A percentile compares a stretch with the other conserved stretches of the same genome.
Evolutionary conservation across 1,284 basidiomycete species (phyloP).

Genomic region (Ustilago loliicola): DNA sequence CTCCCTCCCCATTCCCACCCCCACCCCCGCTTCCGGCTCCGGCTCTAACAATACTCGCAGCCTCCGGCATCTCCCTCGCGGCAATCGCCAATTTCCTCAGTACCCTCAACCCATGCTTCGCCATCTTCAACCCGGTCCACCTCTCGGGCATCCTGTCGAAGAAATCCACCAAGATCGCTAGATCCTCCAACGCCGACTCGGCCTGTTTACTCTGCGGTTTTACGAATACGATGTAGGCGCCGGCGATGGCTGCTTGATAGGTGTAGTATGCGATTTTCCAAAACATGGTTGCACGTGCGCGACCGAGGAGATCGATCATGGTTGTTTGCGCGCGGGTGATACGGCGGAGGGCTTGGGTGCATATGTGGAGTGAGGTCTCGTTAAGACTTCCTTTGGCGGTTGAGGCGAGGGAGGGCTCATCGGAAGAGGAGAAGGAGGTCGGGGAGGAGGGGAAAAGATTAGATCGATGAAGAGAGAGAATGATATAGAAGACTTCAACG

Average conservation of each 20-base stretch:
- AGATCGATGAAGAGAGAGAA: constrained; percentile 36
- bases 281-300: constrained; percentile 43
- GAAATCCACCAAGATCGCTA: constrained; percentile 40
- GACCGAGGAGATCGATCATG: constrained; percentile 40
- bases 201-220: constrained; percentile 45
- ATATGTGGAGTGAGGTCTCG: constrained; percentile 37
- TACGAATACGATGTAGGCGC: constrained; percentile 44
- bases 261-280: constrained; percentile 53
- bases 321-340: constrained; percentile 44
- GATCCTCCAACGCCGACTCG: constrained; percentile 35
- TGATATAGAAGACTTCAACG: constrained; percentile 41
- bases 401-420: not conserved
- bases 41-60: constrained; percentile 27
- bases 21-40: not conserved
- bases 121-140: constrained; percentile 47
- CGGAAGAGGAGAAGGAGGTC: not conserved
- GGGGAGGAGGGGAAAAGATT: constrained; percentile 30
- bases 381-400: constrained; percentile 14
- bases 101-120: constrained; percentile 43
- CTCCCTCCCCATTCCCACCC: not conserved
- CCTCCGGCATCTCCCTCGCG: constrained; percentile 40
- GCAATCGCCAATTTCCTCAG: constrained; percentile 45
- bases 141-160: constrained; percentile 46
- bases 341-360: constrained; percentile 36
- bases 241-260: constrained; percentile 47